Evolutionary conservation across 2,329 filamentous ascomycete species (phyloP), one percentile per base, ranked within the genome.

Genomic region (Alternaria dauci): DNA sequence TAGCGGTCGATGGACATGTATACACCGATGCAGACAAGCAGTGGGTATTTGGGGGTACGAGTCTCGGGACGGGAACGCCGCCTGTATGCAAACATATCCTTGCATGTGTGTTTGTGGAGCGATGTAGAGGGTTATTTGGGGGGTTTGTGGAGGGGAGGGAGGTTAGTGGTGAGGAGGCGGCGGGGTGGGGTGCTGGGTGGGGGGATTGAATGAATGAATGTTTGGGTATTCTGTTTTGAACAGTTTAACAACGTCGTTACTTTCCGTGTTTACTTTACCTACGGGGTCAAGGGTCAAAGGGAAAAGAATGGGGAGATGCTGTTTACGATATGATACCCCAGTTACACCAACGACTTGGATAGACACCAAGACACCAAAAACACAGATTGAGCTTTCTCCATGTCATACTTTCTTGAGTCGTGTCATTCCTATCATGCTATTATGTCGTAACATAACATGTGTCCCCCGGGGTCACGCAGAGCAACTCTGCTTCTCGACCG

Each of bases 81-180:
- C 84, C 85, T 6, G 69, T 91, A 79, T 99, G 94, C 77, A 97
- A 97, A 80, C 94, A 99, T 78, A 79, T 98, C 5, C 85, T 98
- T 16, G 94, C 94, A 1, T 96, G 92, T 76, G 79, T 94, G 41
- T 77, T 98, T 56, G 89, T 85, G 6, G 89, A 92, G 75, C 82
- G 84, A 47, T 94, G 91, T 81, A 75, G 74, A 0, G 76, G 64
- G 3, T 76, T 88, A 28, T 85, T 95, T 67, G 85, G 83, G 5
- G 71, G 71, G 1, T 86, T 86, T 68, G 83, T 90, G 16, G 83
- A 85, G 58, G 83, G 86, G 68, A 83, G 81, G 70, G 71, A 73
- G 41, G 84, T 90, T 16, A 81, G 83, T 25, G 83, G 81, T 61
- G 88, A 90, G 65, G 91, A 94, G 77, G 83, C 92, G 76, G 93